Percentiles rank a stretch among this genome's conserved stretches.
Conservation (phyloP, 2,329 filamentous ascomycete genomes). For the Penicillium sp. region DNA sequence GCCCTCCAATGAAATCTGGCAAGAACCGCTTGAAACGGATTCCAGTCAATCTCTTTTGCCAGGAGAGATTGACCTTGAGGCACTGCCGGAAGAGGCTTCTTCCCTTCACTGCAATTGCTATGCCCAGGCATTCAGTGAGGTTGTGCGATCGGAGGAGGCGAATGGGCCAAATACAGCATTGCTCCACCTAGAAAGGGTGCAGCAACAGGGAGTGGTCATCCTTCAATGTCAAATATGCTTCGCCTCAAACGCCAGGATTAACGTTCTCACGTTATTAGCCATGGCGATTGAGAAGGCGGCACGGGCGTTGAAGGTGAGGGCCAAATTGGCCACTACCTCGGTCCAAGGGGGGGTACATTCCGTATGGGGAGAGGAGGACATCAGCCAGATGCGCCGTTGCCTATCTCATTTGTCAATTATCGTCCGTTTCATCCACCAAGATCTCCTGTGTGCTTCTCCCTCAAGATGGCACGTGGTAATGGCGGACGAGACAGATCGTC, state of each 20-base stretch:
- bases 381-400: slow-evolving; percentile 19
- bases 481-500: slow-evolving; percentile 27
- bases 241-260: slow-evolving; percentile 16
- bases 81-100: not conserved
- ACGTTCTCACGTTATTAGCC: slow-evolving; percentile 26
- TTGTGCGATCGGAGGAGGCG: not conserved
- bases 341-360: slow-evolving; percentile 18
- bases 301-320: slow-evolving; percentile 19
- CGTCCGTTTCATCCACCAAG: slow-evolving; percentile 22
- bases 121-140: not conserved
- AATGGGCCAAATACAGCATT: slow-evolving; percentile 7
- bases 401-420: slow-evolving; percentile 24
- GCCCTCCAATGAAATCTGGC: slow-evolving; percentile 1
- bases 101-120: slow-evolving; percentile 4
- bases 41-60: not conserved
- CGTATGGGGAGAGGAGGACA: slow-evolving; percentile 4
- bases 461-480: slow-evolving; percentile 22
- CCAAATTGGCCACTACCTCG: slow-evolving; percentile 10
- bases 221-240: slow-evolving; percentile 25
- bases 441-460: not conserved
- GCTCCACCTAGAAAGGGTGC: slow-evolving; percentile 21
- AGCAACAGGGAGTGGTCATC: slow-evolving; percentile 24
- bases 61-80: not conserved
- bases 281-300: slow-evolving; percentile 26
- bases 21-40: not conserved